These are phyloP conservation scores for Podospora australis DNA, from an alignment of 495 filamentous ascomycete species.

Conservation along the genomic window DNA sequence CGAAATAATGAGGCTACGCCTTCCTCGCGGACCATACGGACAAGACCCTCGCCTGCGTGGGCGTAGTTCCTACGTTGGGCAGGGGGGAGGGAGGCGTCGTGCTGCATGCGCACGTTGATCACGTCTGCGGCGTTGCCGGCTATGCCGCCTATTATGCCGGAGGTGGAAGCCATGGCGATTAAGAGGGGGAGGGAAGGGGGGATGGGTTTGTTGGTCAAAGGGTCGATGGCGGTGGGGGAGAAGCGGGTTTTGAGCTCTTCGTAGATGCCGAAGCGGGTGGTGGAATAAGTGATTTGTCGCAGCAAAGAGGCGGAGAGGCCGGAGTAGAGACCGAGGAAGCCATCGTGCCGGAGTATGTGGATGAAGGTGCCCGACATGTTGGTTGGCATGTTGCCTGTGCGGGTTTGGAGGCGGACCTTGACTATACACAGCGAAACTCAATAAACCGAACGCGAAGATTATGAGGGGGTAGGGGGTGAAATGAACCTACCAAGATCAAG, in stretches of 20 bases:
- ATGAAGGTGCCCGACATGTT: conserved; percentile 76
- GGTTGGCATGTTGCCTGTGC: conserved; percentile 56
- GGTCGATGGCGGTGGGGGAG: conserved; percentile 29
- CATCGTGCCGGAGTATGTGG: conserved; percentile 59
- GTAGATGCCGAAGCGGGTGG: conserved; percentile 89
- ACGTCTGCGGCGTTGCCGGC: conserved; percentile 94
- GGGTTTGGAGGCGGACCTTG: conserved; percentile 77
- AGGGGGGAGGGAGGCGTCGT: conserved; percentile 74
- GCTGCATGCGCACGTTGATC: conserved; percentile 97
- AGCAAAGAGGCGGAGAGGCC: conserved; percentile 88
- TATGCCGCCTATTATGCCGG: conserved; percentile 83
- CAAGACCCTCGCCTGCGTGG: conserved; percentile 78
- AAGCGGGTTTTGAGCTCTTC: conserved; percentile 73
- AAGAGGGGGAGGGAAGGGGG: conserved; percentile 62
- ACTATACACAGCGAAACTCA: background rate
- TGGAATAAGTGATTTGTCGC: conserved; percentile 88
- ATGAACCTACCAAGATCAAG: conserved; percentile 64
- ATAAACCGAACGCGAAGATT: background rate
- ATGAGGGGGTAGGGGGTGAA: background rate
- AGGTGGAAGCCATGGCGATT: conserved; percentile 70
- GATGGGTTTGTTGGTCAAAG: conserved; percentile 31
- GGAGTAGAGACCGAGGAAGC: conserved; percentile 70
- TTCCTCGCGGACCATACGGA: conserved; percentile 77
- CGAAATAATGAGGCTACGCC: conserved; percentile 68
- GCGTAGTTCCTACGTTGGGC: conserved; percentile 78